phyloP scores from a whole-genome alignment of 371 early-diverging fungal species.

The Mucor irregularis region DNA sequence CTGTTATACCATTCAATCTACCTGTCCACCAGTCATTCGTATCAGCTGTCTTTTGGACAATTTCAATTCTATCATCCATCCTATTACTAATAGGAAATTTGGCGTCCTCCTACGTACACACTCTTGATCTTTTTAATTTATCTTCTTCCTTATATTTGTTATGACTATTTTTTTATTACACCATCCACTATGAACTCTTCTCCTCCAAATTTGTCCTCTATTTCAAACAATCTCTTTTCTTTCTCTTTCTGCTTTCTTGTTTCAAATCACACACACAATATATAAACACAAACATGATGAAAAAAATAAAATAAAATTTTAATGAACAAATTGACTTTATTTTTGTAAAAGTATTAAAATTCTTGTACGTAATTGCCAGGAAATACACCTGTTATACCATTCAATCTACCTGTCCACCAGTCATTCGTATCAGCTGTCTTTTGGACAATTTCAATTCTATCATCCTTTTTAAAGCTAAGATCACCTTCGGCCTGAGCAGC shows the following conservation, averaged over 20 bases:
- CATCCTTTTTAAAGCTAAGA: constrained; percentile 65
- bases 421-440: constrained; percentile 59
- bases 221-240: too few species aligned
- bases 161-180: too few species aligned
- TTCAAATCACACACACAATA: too few species aligned
- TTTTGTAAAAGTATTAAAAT: too few species aligned
- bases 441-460: constrained; percentile 68
- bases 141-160: too few species aligned
- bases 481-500: constrained; percentile 71
- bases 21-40: constrained; percentile 83
- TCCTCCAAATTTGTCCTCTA: too few species aligned
- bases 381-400: constrained; percentile 66
- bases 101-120: constrained; percentile 52
- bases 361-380: constrained; percentile 51
- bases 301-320: too few species aligned
- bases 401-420: constrained; percentile 78
- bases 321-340: too few species aligned
- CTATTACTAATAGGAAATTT: constrained; percentile 55
- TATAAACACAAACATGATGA: too few species aligned
- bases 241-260: too few species aligned
- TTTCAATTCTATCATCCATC: constrained; percentile 68
- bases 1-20: constrained; percentile 55
- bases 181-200: too few species aligned
- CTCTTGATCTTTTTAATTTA: too few species aligned
- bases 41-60: constrained; percentile 59